Evolutionary conservation across 306 rosid species (phyloP), one percentile per base, ranked within the genome.

Genomic region (Castanea mollissima): DNA sequence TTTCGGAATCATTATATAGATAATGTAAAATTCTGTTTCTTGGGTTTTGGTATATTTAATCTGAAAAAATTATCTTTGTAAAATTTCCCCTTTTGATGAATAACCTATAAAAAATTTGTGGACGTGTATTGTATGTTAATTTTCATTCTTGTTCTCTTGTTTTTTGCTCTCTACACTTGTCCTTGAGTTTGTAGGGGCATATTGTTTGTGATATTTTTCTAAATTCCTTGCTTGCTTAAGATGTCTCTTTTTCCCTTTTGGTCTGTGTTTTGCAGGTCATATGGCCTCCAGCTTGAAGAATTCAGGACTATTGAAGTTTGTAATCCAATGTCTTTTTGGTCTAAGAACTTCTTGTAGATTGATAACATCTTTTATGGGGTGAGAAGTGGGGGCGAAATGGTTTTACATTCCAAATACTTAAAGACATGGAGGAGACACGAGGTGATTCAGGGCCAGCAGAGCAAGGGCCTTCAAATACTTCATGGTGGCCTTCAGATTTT

Each of bases 401-500:
- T 93, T 91, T 90, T 91, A 81, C 78, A 70, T 80, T 94, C 83
- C 80, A 87, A 86, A 82, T 78, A 76, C 80, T 75, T 82, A 83
- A 90, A 89, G 86, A 89, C 86, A 96, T 96, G 99, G 97, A 91
- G 90, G 97, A 96, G 83, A 89, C 90, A 85, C 93, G 86, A 86
- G 98, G 90, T 73, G 96, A 88, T 86, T 87, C 89, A 80, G 96
- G 94, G 88, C 83, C 91, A 54, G 62, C 92, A 81, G 99, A 86
- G 87, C 98, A 96, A 86, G 96, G 91, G 84, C 91, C 90, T 89
- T 84, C 99, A 74, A 91, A 83, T 85, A 79, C 89, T 78, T 89
- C 94, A 21, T 93, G 98, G 96, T 91, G 98, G 99, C 84, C 96
- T 71, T 91, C 99, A 77, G 97, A 96, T 84, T 96, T 96, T 12